Base-by-base conservation (phyloP, 169 alveolate species). In the Eimeria mitis region DNA sequence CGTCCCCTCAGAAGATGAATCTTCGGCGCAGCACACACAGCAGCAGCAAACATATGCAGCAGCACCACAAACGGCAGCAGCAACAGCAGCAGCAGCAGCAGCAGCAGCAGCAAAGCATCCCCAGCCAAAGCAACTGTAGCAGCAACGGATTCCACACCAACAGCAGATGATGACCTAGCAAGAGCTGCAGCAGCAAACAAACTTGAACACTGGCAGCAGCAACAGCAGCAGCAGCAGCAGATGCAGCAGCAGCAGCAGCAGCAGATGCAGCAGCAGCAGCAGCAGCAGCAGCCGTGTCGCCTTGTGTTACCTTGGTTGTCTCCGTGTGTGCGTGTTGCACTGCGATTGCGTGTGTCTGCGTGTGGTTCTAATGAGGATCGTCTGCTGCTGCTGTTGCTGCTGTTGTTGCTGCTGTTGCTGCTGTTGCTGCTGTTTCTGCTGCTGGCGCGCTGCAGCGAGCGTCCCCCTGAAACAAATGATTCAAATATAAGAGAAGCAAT, bases 401-500 rank as follows among this genome's bases (percentile, higher is more conserved):
- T 91, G 91, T 90, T 73, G 52, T 59, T 78, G 81, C 95, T 75
- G 95, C 95, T 91, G 90, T 90, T 91, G 90, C 95, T 95, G 87
- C 73, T 91, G 91, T 73, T 94, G 96, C 89, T 95, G 89, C 89
- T 52, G 54, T 23, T n/a, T 28, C 49, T 44, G 70, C 71, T 44
- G 70, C 70, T 52, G 28, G 3, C 89, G 6, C 49, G 71, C 49
- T 79, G 71, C 73, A 79, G 89, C 34, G 89, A 34, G 42, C 40
- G 25, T 47, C 89, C 70, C 31, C 71, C 70, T 5, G 89, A 52
- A 2, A 52, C 71, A 79, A 79, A 25, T 9, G 89, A 28, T 11
- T 79, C 89, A 1, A 79, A 21, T 7, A 79, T 23, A 63, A 79
- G 89, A 47, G 89, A 47, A 19, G 89, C 89, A 44, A 79, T 25